These are phyloP conservation scores for Solanum chacoense DNA, from an alignment of 305 asterid genomes.

Conservation along the genomic window DNA sequence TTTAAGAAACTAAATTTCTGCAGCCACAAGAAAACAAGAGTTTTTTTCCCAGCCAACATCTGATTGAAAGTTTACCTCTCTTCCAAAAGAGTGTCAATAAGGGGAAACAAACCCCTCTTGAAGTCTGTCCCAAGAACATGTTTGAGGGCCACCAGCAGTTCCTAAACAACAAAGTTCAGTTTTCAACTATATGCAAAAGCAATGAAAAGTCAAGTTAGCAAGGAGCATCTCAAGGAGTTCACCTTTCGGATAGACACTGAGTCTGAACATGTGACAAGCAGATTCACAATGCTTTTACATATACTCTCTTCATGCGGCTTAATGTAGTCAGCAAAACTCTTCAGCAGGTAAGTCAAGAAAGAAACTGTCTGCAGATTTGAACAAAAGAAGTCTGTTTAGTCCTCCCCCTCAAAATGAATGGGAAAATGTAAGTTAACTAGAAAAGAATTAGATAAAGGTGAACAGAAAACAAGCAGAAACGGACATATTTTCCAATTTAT, in stretches of 20 bases:
- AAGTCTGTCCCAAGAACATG: slow-evolving; percentile 98
- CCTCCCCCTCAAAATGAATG: not conserved
- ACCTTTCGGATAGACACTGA: slow-evolving; percentile 95
- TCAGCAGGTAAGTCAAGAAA: slow-evolving; percentile 91
- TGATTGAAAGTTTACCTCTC: slow-evolving; percentile 59
- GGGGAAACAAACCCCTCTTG: slow-evolving; percentile 94
- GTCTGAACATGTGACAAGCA: slow-evolving; percentile 97
- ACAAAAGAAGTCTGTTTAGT: not conserved
- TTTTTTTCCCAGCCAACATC: not conserved
- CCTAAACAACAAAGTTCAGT: slow-evolving; percentile 37
- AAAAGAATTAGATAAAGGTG: not conserved
- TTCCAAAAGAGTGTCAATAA: slow-evolving; percentile 92
- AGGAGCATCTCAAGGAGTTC: not conserved
- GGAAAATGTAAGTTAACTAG: not conserved
- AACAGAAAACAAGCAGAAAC: not conserved
- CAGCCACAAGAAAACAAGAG: slow-evolving; percentile 1
- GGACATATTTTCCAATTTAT: not conserved
- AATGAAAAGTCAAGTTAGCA: not conserved
- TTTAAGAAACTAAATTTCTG: not conserved
- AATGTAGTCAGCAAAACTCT: slow-evolving; percentile 86
- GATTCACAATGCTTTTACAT: slow-evolving; percentile 96
- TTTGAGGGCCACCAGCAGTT: slow-evolving; percentile 92
- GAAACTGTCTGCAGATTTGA: slow-evolving; percentile 76
- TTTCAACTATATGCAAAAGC: slow-evolving; percentile 12
- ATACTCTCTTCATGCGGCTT: slow-evolving; percentile 97